A percentile compares a stretch with the other conserved stretches of the same genome.
Conservation (phyloP, 768 basidiomycete genomes). For the Ephemerocybe angulata region DNA sequence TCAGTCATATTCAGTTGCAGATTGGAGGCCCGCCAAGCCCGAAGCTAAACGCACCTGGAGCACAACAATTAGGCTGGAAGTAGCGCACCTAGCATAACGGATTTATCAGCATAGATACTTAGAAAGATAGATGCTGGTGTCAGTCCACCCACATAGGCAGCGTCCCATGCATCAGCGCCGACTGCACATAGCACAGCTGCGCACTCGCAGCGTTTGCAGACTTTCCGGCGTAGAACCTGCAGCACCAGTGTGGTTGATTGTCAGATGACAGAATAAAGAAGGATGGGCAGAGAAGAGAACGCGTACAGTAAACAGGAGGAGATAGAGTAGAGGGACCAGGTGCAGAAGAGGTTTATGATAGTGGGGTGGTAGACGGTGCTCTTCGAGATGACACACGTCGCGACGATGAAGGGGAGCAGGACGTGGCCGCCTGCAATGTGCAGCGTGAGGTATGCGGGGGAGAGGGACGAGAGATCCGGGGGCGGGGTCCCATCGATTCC, state of each 20-base stretch:
- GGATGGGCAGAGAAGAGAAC: neutral
- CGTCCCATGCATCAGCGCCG: slow-evolving; percentile 49
- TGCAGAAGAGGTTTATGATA: slow-evolving; percentile 55
- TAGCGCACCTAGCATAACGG: slow-evolving; percentile 17
- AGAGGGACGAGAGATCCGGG: slow-evolving; percentile 25
- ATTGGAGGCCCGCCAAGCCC: too few species aligned
- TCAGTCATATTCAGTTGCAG: too few species aligned
- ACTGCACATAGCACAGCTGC: slow-evolving; percentile 49
- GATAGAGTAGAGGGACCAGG: slow-evolving; percentile 54
- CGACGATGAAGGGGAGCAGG: slow-evolving; percentile 45
- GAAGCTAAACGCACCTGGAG: slow-evolving; percentile 18
- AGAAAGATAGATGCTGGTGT: neutral
- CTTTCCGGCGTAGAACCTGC: slow-evolving; percentile 2
- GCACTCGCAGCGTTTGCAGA: slow-evolving; percentile 20
- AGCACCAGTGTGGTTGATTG: too few species aligned
- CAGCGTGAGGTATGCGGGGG: slow-evolving; percentile 40
- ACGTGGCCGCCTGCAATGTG: slow-evolving; percentile 52
- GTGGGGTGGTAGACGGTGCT: slow-evolving; percentile 45
- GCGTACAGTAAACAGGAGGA: slow-evolving; percentile 50
- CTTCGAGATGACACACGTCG: slow-evolving; percentile 41
- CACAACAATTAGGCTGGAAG: slow-evolving; percentile 22
- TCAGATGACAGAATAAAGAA: neutral
- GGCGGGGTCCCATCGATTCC: neutral
- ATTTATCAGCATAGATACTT: neutral
- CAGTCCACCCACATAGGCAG: slow-evolving; percentile 50